Base-by-base conservation (phyloP, 805 yeast genomes). In the Schwanniomyces polymorphus region DNA sequence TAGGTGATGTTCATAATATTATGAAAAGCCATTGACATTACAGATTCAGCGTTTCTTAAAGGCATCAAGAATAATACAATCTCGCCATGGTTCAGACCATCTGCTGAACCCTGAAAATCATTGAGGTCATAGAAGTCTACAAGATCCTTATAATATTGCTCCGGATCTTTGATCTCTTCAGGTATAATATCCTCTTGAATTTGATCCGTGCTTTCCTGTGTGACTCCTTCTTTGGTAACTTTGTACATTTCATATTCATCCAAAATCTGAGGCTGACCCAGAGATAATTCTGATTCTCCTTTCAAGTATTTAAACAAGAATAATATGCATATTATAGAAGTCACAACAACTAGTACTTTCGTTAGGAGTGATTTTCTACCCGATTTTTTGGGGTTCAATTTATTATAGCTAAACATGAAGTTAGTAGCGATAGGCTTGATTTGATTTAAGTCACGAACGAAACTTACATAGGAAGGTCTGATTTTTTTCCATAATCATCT, bases 1-100 rank as follows among this genome's bases (percentile, higher is more conserved):
- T 89, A 89, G 1, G 95, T 88, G 66, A 89, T 71, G 64, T 89
- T 88, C 92, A 86, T 87, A 66, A 89, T 70, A 66, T 89, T 88
- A 58, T 85, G 84, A 69, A 90, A 88, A 76, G 91, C 89, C 73
- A 88, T 73, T 10, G 94, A 91, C 51, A 89, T 68, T 17, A 87
- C 91, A 26, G 78, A 73, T 56, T 81, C 86, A 0, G 96, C 95
- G 58, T 89, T 85, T 65, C 95, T 74, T 50, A 89, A 68, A 8
- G 97, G 97, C 59, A 89, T 78, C 50, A 85, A 74, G 43, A 90
- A 67, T 46, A 89, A 68, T 11, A 89, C 82, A 41, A 82, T 79
- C 52, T 89, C 95, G 11, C 81, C 79, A 14, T 75, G 64, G 7
- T 54, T 58, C 12, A 62, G 63, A 12, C 88, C 90, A 35, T 73